Base-by-base conservation (phyloP, 495 filamentous ascomycete species). In the Parmelia sp. region DNA sequence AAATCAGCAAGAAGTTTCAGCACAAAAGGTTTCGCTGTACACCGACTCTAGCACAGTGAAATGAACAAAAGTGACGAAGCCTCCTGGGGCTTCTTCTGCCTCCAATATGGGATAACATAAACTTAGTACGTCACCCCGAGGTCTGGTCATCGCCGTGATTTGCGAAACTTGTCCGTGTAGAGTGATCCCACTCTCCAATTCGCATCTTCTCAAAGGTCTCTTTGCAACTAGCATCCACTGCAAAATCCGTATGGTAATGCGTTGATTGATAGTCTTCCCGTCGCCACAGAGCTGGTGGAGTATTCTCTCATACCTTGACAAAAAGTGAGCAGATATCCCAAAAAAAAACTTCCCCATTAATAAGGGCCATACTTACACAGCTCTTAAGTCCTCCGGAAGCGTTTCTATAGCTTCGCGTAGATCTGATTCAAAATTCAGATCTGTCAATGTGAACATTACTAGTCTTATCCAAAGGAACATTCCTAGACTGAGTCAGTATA, bases 381-480 rank as follows among this genome's bases (percentile, higher is more conserved):
- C 55, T 9, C 58, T 33, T 11, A 66, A 33, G 14, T 37, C 61
- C 33, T 59, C 55, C 17, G 65, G 65, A 29, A 66, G 65, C 21
- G 29, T 62, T 17, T 63, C 44, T 3, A 66, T 63, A 23, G 55
- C 61, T 21, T 58, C 56, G n/a, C 42, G 53, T 25, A 66, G 8
- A 21, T 66, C 51, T 12, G 11, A 31, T 23, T 53, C 51, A n/a
- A 51, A 51, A 45, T 51, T 21, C 2, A 63, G 27, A 49, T 39
- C 55, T 12, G 58, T 60, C 17, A 66, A 27, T 1, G 36, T 59
- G 31, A 40, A 23, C 44, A 66, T 40, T n/a, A 65, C 42, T 33
- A 68, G 37, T 19, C 35, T 61, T 25, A 68, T 59, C 66, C 66
- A 68, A 12, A 68, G 58, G 53, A 68, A 68, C 66, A 68, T 65